A percentile compares a stretch with the other conserved stretches of the same genome.
Evolutionary conservation across 78 protist genomes (phyloP).

Genomic region (Tieghemostelium lacteum): DNA sequence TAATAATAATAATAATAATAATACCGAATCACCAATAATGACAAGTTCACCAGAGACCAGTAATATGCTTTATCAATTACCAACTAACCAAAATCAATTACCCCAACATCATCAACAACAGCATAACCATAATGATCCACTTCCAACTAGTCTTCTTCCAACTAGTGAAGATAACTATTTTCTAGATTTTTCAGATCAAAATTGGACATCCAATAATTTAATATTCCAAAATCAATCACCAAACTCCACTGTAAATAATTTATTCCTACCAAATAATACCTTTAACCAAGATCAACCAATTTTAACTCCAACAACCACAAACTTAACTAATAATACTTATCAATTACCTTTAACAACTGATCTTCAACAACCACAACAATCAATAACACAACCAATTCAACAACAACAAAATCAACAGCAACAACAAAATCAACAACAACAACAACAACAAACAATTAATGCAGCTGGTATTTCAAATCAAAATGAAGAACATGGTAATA

Average conservation of each 20-base stretch:
- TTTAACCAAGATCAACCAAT: too few relatives aligned
- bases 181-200: conserved; percentile 23
- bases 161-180: conserved; percentile 14
- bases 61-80: too few relatives aligned
- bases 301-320: too few relatives aligned
- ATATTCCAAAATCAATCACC: not conserved
- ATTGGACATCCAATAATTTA: not conserved
- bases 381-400: not conserved
- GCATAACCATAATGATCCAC: not conserved
- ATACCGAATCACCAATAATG: conserved; percentile 7
- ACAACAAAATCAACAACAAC: too few relatives aligned
- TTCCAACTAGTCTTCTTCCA: not conserved
- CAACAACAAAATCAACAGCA: too few relatives aligned
- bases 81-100: too few relatives aligned
- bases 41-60: not conserved
- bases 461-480: not conserved
- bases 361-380: not conserved
- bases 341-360: too few relatives aligned
- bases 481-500: not conserved
- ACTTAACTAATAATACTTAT: too few relatives aligned
- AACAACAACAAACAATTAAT: not conserved
- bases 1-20: conserved; percentile 3
- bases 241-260: not conserved
- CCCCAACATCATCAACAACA: not conserved
- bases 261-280: too few relatives aligned